Conservation (phyloP, 208 protist genomes). For the Wallacemonas sp. region DNA sequence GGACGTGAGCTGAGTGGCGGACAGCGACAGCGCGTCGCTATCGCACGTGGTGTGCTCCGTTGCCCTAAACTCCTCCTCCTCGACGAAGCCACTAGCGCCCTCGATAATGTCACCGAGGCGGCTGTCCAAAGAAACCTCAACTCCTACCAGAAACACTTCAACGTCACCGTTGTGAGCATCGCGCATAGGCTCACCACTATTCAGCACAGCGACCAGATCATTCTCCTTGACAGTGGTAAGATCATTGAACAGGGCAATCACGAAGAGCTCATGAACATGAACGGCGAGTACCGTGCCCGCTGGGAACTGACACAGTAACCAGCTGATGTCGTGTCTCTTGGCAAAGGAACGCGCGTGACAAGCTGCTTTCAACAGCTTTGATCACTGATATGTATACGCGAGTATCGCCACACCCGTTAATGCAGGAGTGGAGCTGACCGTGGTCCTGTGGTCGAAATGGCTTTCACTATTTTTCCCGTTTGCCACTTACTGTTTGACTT, state of each 20-base stretch:
- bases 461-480: too few relatives aligned
- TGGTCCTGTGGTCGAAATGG: too few relatives aligned
- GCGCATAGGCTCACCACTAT: slow-evolving; percentile 75
- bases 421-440: too few relatives aligned
- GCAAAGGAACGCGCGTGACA: too few relatives aligned
- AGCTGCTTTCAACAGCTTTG: too few relatives aligned
- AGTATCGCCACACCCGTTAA: too few relatives aligned
- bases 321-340: too few relatives aligned
- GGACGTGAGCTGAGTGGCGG: slow-evolving; percentile 72
- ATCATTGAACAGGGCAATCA: slow-evolving; percentile 38
- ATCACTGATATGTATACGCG: too few relatives aligned
- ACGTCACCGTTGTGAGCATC: slow-evolving; percentile 60
- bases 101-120: slow-evolving; percentile 50
- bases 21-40: slow-evolving; percentile 76
- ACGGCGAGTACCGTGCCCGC: slow-evolving; percentile 23
- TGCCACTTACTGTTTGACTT: too few relatives aligned
- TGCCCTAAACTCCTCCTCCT: slow-evolving; percentile 51
- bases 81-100: slow-evolving; percentile 60
- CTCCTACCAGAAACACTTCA: slow-evolving; percentile 6
- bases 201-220: slow-evolving; percentile 60
- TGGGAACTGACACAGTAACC: slow-evolving; percentile 22
- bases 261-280: slow-evolving; percentile 31
- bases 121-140: slow-evolving; percentile 23
- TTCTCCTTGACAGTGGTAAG: slow-evolving; percentile 47
- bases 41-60: slow-evolving; percentile 68